Conservation (phyloP, 2,329 filamentous ascomycete genomes). For the Neofusicoccum cordaticola region DNA sequence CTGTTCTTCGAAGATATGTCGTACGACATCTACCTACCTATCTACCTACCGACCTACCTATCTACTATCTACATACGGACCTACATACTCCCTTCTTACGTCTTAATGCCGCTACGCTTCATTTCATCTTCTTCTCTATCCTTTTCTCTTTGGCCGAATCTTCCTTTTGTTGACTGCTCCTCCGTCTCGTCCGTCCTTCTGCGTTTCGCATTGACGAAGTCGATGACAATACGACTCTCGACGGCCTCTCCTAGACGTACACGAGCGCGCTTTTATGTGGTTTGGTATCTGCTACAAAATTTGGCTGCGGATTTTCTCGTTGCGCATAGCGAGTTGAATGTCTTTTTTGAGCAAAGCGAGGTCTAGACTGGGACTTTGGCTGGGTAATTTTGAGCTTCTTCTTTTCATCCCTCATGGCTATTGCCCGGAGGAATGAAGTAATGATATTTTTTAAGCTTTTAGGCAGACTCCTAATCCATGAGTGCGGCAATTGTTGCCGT, state of each 20-base stretch:
- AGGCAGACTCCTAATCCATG: too few relatives aligned
- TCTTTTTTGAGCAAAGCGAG: too few relatives aligned
- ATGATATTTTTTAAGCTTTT: too few relatives aligned
- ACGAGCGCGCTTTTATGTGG: neutral
- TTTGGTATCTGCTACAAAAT: neutral
- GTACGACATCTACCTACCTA: slow-evolving; percentile 6
- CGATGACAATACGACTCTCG: neutral
- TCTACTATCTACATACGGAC: neutral
- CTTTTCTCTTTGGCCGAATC: neutral
- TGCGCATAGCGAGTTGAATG: neutral
- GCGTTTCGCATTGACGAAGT: neutral
- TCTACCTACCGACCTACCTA: neutral
- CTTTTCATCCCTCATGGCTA: too few relatives aligned
- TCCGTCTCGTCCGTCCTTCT: neutral
- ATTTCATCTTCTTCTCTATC: neutral
- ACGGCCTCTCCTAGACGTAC: neutral
- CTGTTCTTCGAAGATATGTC: neutral
- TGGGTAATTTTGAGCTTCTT: too few relatives aligned
- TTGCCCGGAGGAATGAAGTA: too few relatives aligned
- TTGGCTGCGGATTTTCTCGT: neutral
- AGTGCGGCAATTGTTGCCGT: too few relatives aligned
- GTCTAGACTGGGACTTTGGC: too few relatives aligned
- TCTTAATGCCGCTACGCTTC: slow-evolving; percentile 1
- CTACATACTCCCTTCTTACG: slow-evolving; percentile 5
- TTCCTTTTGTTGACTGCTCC: neutral